A percentile compares a stretch with the other conserved stretches of the same genome.
phyloP scores from a whole-genome alignment of 306 rosid genomes.

The Vicia villosa region DNA sequence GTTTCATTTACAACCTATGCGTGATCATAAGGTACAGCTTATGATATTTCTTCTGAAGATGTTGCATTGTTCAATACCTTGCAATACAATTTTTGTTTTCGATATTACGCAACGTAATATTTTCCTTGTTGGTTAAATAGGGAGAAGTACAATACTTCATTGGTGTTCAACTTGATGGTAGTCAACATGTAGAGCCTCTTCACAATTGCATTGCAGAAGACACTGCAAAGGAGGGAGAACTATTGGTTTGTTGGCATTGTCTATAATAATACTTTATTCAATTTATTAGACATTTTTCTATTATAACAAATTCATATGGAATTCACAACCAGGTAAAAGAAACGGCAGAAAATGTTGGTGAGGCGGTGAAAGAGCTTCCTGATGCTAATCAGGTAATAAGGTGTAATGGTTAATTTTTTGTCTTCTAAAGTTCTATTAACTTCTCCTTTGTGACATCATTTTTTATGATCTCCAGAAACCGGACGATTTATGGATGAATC shows the following conservation, averaged over 20 bases:
- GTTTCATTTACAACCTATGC: constrained; percentile 98
- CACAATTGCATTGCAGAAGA: constrained; percentile 64
- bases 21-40: constrained; percentile 84
- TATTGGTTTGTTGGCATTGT: constrained; percentile 71
- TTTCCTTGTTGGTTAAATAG: constrained; percentile 50
- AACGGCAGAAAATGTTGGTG: constrained; percentile 89
- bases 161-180: constrained; percentile 98
- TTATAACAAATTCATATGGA: constrained; percentile 25
- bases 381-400: constrained; percentile 88
- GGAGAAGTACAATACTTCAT: constrained; percentile 97
- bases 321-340: constrained; percentile 60
- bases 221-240: constrained; percentile 73
- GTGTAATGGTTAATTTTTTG: constrained; percentile 10
- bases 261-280: too few species aligned
- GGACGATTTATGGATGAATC: constrained; percentile 94
- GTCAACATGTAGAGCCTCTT: constrained; percentile 93
- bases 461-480: constrained; percentile 71
- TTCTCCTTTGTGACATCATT: constrained; percentile 35
- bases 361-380: constrained; percentile 92
- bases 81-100: neutral
- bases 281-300: constrained; percentile 8
- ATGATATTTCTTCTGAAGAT: constrained; percentile 21
- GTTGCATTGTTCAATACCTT: too few species aligned
- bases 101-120: neutral
- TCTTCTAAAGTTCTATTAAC: constrained; percentile 27